Evolutionary conservation across 2,329 filamentous ascomycete species (phyloP).

Genomic region (Helotiales sp.): DNA sequence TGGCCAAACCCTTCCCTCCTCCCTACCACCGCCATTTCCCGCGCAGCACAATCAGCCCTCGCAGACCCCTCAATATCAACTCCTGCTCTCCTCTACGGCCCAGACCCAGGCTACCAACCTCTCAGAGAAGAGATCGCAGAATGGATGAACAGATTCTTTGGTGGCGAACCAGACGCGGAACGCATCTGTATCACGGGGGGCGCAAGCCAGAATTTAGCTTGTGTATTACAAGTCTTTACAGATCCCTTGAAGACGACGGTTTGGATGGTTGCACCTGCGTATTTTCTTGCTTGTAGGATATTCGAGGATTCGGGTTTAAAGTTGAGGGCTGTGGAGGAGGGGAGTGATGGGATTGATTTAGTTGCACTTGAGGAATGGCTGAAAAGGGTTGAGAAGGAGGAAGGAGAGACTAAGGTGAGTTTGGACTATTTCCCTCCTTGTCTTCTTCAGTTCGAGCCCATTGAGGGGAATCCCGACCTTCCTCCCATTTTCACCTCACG

Average conservation of each 20-base stretch:
- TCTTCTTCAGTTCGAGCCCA: neutral
- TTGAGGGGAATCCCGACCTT: too few relatives aligned
- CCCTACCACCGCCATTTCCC: constrained; percentile 36
- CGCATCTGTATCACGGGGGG: constrained; percentile 82
- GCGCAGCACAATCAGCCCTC: constrained; percentile 57
- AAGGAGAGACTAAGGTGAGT: constrained; percentile 14
- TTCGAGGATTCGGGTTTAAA: constrained; percentile 81
- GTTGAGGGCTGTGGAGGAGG: constrained; percentile 71
- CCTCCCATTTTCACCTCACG: neutral
- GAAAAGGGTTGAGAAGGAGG: constrained; percentile 13
- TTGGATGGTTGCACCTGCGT: constrained; percentile 81
- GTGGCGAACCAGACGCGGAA: constrained; percentile 38
- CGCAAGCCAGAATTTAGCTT: constrained; percentile 79
- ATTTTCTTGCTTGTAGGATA: constrained; percentile 82
- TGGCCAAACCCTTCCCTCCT: constrained; percentile 55
- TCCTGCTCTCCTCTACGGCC: constrained; percentile 75
- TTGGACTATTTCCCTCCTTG: neutral
- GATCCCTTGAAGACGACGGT: constrained; percentile 76
- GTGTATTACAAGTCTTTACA: constrained; percentile 75
- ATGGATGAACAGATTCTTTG: constrained; percentile 64
- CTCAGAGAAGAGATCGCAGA: constrained; percentile 66
- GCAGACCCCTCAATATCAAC: constrained; percentile 56
- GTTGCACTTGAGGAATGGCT: constrained; percentile 48
- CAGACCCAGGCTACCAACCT: constrained; percentile 72
- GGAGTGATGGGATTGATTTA: constrained; percentile 74